A percentile compares a stretch with the other conserved stretches of the same genome.
Evolutionary conservation across 306 rosid genomes (phyloP).

Genomic region (Abrus pulchellus): DNA sequence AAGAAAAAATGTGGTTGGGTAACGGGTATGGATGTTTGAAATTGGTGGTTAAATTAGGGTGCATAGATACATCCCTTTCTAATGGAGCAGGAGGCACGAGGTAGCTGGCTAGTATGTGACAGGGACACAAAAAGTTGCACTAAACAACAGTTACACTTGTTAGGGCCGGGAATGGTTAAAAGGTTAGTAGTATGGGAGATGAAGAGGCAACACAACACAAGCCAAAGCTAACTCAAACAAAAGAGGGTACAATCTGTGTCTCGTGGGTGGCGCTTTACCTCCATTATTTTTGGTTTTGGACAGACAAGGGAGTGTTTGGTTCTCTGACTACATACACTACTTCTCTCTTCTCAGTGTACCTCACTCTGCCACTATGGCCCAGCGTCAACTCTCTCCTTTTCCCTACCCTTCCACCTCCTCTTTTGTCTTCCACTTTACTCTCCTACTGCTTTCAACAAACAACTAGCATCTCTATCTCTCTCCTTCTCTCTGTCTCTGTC

Average conservation of each 20-base stretch:
- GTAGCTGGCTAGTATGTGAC: constrained; percentile 13
- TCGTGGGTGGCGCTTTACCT: constrained; percentile 29
- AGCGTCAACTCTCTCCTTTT: constrained; percentile 70
- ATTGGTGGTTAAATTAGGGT: neutral
- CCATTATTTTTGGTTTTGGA: constrained; percentile 40
- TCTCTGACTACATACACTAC: constrained; percentile 14
- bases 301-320: constrained; percentile 21
- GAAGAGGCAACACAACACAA: too few relatives aligned
- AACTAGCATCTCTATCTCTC: neutral
- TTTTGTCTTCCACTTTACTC: constrained; percentile 40
- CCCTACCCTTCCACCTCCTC: constrained; percentile 39
- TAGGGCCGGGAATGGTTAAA: constrained; percentile 39
- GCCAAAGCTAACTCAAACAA: neutral
- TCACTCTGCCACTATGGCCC: constrained; percentile 70
- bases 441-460: constrained; percentile 38
- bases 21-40: neutral
- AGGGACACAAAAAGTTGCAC: constrained; percentile 32
- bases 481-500: neutral
- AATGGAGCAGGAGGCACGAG: neutral
- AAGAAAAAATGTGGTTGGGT: neutral
- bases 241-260: neutral
- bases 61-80: neutral
- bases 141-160: constrained; percentile 18
- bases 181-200: neutral
- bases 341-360: constrained; percentile 33